Base-by-base conservation (phyloP, 768 basidiomycete species). In the Daedalea quercina region DNA sequence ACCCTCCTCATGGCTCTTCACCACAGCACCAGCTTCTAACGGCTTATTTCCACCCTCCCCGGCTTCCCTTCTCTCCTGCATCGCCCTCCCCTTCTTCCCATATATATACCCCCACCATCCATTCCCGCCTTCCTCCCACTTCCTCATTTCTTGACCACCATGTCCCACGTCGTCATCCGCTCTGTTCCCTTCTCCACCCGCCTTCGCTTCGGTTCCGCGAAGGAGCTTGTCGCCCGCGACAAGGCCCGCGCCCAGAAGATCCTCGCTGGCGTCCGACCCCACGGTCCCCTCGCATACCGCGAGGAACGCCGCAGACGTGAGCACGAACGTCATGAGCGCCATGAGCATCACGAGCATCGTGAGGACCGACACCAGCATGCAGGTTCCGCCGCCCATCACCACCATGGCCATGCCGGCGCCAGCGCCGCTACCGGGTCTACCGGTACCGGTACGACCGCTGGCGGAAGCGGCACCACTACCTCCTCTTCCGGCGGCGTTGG, bases 221-320 rank as follows among this genome's bases (percentile, higher is more conserved):
- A 66, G 59, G 71, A 78, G 31, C 69, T 83, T 57, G 65, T 82
- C 44, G 71, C 76, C 25, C 75, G 76, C 61, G 81, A 84, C 64
- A 68, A 70, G 55, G 71, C 72, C 43, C 76, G 82, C 15, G 80
- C 81, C 11, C 65, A 73, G 65, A 84, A 79, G 70, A 57, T 84
- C 57, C 60, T 81, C n/a, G 67, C 72, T 24, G 80, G 79, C 22
- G 35, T 77, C 40, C 76, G 78, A 50, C 75, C 80, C 0, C 79
- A 82, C 54, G 79, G 81, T 15, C 82, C 81, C 12, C 50, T 51
- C 12, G 68, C 70, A 4, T 67, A 69, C 55, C 59, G 61, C 25
- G 63, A 69, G 48, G 50, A 58, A 26, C 62, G 62, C 25, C 57
- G 58, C 44, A 63, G 51, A 31, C 63, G 52, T 49, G 50, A 57